A percentile compares a stretch with the other conserved stretches of the same genome.
These are phyloP conservation scores for Grigorovia jiainica DNA, from an alignment of 805 yeast genomes.

Conservation along the genomic window DNA sequence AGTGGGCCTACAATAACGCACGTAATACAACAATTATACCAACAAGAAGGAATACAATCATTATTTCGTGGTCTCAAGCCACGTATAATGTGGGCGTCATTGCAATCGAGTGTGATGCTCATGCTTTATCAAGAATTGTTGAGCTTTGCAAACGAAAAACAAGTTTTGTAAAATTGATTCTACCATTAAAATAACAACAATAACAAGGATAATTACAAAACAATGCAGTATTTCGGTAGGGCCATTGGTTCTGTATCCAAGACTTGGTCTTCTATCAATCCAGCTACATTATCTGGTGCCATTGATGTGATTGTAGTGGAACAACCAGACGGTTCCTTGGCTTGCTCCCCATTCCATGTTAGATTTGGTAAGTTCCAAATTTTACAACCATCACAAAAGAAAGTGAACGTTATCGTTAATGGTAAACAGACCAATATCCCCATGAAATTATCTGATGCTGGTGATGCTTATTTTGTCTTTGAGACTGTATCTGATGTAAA, in stretches of 20 bases:
- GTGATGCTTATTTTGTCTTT: conserved; percentile 95
- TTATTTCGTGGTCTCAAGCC: conserved; percentile 95
- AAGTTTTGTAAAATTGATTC: too few species aligned
- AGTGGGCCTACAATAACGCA: too few species aligned
- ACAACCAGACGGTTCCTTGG: conserved; percentile 65
- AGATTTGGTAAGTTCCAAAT: conserved; percentile 92
- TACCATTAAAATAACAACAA: too few species aligned
- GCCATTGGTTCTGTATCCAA: conserved; percentile 92
- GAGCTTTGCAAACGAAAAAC: too few species aligned
- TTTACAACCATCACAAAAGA: conserved; percentile 89
- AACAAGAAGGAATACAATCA: conserved; percentile 66
- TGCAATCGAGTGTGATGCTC: conserved; percentile 91
- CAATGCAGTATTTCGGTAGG: conserved; percentile 93
- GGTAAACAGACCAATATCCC: conserved; percentile 74
- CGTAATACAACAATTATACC: too few species aligned
- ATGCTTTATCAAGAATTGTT: conserved; percentile 49
- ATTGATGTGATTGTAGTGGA: conserved; percentile 93
- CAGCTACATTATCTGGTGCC: conserved; percentile 93
- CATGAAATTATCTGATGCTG: conserved; percentile 95
- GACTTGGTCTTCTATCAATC: conserved; percentile 95
- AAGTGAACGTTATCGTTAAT: conserved; percentile 81
- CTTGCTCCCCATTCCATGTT: conserved; percentile 94
- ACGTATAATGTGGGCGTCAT: conserved; percentile 89
- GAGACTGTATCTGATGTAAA: conserved; percentile 55
- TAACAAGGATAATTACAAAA: too few species aligned